Evolutionary conservation across 2,329 filamentous ascomycete species (phyloP).

Genomic region (Venturia pyrina): DNA sequence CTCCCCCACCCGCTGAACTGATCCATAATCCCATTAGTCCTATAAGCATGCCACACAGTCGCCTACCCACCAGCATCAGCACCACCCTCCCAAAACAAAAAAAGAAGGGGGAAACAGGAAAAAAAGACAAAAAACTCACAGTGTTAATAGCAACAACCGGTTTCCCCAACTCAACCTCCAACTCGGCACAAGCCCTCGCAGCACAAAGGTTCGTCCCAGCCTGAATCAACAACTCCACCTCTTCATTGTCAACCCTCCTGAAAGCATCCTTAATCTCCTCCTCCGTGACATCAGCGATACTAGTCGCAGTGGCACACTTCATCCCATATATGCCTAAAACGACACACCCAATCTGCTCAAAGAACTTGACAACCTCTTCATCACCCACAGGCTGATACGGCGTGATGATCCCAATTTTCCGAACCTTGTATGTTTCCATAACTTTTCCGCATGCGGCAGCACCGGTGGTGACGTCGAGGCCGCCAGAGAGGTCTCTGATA

Average conservation of each 20-base stretch:
- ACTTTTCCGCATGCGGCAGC: conserved; percentile 23
- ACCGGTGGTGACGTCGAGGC: conserved; percentile 23
- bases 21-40: conserved; percentile 17
- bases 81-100: neutral
- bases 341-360: conserved; percentile 22
- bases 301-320: conserved; percentile 17
- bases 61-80: neutral
- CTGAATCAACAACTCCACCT: conserved; percentile 17
- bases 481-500: conserved; percentile 22
- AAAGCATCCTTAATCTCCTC: conserved; percentile 14
- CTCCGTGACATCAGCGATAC: conserved; percentile 9
- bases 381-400: conserved; percentile 24
- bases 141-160: conserved; percentile 19
- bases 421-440: conserved; percentile 20
- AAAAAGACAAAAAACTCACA: conserved; percentile 13
- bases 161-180: conserved; percentile 17
- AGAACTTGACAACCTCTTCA: conserved; percentile 24
- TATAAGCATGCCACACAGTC: conserved; percentile 15
- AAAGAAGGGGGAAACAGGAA: neutral
- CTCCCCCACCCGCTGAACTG: conserved; percentile 15
- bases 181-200: conserved; percentile 16
- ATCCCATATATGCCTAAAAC: conserved; percentile 22
- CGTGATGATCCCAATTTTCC: conserved; percentile 24
- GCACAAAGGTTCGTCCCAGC: conserved; percentile 18
- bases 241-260: conserved; percentile 15